Conservation (phyloP, 129 eudicot species). For the Flaveria ramosissima region DNA sequence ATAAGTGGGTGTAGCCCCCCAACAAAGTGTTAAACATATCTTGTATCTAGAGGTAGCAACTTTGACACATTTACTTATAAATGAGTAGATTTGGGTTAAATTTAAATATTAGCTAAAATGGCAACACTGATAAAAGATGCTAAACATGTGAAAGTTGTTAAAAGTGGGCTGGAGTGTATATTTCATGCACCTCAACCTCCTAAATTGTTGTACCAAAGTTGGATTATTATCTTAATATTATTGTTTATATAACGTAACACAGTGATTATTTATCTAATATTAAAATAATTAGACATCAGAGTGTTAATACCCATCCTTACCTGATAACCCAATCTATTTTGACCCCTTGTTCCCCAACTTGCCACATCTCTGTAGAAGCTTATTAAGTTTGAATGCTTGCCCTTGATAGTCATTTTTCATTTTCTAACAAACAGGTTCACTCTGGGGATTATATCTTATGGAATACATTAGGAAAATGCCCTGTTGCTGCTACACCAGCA, state of each 20-base stretch:
- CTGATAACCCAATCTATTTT: not conserved
- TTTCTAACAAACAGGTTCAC: conserved; percentile 58
- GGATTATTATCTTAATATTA: not conserved
- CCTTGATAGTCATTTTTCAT: not conserved
- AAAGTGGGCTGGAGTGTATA: not conserved
- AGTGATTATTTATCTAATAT: not conserved
- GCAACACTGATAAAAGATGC: not conserved
- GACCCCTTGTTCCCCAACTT: not conserved
- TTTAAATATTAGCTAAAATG: not conserved
- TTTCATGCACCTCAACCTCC: not conserved
- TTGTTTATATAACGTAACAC: not conserved
- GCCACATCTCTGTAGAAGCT: conserved; percentile 17
- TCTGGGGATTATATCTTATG: conserved; percentile 97
- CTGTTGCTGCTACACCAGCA: conserved; percentile 69
- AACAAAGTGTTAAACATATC: not conserved
- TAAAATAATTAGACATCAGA: not conserved
- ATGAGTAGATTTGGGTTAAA: not conserved
- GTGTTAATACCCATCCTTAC: not conserved
- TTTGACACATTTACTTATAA: not conserved
- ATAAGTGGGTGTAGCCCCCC: not conserved
- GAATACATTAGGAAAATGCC: conserved; percentile 94
- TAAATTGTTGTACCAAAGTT: not conserved
- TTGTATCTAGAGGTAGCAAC: not conserved
- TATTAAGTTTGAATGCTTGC: not conserved
- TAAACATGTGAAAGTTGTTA: not conserved